Evolutionary conservation across 257 asterid species (phyloP), one percentile per base, ranked within the genome.

Genomic region (Solanum neorickii): DNA sequence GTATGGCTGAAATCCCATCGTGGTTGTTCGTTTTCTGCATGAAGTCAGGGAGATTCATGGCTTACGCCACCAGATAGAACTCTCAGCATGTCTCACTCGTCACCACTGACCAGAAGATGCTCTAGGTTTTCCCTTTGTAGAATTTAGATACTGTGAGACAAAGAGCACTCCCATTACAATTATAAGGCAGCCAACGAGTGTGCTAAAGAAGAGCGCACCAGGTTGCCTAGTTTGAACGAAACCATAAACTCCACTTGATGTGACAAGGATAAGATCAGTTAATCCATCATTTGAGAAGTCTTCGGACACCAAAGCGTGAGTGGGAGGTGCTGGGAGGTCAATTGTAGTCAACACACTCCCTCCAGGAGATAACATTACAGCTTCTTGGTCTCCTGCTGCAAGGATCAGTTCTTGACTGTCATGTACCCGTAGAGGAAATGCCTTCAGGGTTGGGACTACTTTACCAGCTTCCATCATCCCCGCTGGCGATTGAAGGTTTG

Each of bases 221-320:
- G 99, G 99, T 90, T 97, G 99, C 91, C 99, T 92, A 27, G 99
- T 95, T 90, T 97, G 99, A 47, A 95, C 98, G 87, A 97, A 97
- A 72, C 99, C 99, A 44, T 96, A 96, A 25, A 95, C 97, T 44
- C 99, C 99, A 66, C 88, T 92, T 21, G 98, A 92, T 82, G 98
- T 94, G 87, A 96, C 93, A 35, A 97, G 92, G 47, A 96, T 93
- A 13, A 97, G 89, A 91, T 97, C 99, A 1, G 96, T 93, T 82
- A 97, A 88, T 69, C 99, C 98, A 44, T 96, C 99, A 37, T 95
- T 95, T 31, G 99, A 97, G 86, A 96, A 97, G 88, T 97, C 99
- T 59, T 90, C 97, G 27, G 90, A 80, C 68, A 94, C 96, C 93
- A 97, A 88, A 11, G 97, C 92, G 49, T 97, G 98, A 3, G 98